Conservation (phyloP, 352 stramenopile genomes). For the Phytophthora palmivora region DNA sequence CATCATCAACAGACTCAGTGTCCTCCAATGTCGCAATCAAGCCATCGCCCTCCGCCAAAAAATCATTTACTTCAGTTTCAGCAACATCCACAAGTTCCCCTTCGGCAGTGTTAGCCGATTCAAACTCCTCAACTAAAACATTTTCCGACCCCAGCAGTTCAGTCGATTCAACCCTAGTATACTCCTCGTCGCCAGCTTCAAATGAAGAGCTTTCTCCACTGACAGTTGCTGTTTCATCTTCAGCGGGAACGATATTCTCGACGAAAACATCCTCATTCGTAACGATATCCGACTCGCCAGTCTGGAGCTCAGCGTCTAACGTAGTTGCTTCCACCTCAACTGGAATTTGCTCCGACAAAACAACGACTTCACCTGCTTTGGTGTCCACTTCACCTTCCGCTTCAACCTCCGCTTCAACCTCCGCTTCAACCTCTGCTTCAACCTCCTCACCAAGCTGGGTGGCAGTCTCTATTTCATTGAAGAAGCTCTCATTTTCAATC, state of each 20-base stretch:
- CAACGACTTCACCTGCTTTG: conserved; percentile 4
- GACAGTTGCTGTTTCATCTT: conserved; percentile 5
- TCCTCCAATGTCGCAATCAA: conserved; percentile 1
- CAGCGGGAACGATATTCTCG: neutral
- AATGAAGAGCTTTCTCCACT: conserved; percentile 4
- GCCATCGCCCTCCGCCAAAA: neutral
- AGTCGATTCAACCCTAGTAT: neutral
- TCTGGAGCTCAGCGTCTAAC: neutral
- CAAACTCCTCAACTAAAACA: neutral
- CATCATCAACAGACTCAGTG: conserved; percentile 5
- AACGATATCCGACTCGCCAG: conserved; percentile 3
- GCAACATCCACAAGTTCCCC: neutral
- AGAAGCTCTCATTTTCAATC: conserved; percentile 12
- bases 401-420: too few relatives aligned
- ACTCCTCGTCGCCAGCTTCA: conserved; percentile 2
- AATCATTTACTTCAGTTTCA: neutral
- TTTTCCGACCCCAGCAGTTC: conserved; percentile 7
- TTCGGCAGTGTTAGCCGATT: neutral
- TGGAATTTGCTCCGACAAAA: neutral
- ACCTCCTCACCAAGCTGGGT: conserved; percentile 2
- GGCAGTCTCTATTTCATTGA: conserved; percentile 1
- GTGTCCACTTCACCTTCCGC: conserved; percentile 11
- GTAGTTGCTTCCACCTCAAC: conserved; percentile 7
- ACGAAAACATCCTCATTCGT: neutral
- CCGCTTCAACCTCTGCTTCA: conserved; percentile 9